Evolutionary conservation across 352 stramenopile species (phyloP).

Genomic region (Globisporangium ultimum): DNA sequence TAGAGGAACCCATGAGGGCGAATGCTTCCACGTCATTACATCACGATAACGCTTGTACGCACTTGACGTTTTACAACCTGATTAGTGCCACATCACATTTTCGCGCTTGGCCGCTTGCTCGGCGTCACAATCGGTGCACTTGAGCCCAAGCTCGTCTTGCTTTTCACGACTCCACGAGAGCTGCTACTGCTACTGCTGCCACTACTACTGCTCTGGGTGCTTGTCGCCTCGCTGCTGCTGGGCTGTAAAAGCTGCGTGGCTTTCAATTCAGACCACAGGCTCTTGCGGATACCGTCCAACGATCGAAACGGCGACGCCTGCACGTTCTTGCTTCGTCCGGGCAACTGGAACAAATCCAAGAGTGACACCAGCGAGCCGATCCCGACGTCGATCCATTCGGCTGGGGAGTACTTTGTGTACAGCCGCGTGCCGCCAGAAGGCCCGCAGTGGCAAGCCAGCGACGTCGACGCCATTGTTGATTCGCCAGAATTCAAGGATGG

Average conservation of each 20-base stretch:
- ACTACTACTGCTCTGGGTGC: constrained; percentile 5
- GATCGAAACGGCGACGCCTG: constrained; percentile 51
- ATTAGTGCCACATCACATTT: constrained; percentile 2
- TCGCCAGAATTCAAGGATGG: constrained; percentile 8
- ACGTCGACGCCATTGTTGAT: constrained; percentile 13
- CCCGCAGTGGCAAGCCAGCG: constrained; percentile 8
- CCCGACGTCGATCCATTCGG: constrained; percentile 67
- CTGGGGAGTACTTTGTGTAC: constrained; percentile 66
- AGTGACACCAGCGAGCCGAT: constrained; percentile 55
- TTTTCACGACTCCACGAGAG: background rate
- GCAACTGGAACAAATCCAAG: constrained; percentile 58
- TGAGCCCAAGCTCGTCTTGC: constrained; percentile 2
- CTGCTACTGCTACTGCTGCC: constrained; percentile 15
- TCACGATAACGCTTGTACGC: no score
- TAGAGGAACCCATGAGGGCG: no score
- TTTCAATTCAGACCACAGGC: constrained; percentile 46
- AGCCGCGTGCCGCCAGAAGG: constrained; percentile 27
- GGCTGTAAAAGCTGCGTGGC: constrained; percentile 5
- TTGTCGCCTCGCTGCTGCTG: background rate
- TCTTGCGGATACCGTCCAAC: constrained; percentile 47
- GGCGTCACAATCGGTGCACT: background rate
- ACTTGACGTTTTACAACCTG: no score
- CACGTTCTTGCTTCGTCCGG: constrained; percentile 21
- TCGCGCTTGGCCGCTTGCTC: constrained; percentile 1
- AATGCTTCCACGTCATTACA: no score